Conservation (phyloP, 2,329 filamentous ascomycete genomes). For the Sporothrix mexicana region DNA sequence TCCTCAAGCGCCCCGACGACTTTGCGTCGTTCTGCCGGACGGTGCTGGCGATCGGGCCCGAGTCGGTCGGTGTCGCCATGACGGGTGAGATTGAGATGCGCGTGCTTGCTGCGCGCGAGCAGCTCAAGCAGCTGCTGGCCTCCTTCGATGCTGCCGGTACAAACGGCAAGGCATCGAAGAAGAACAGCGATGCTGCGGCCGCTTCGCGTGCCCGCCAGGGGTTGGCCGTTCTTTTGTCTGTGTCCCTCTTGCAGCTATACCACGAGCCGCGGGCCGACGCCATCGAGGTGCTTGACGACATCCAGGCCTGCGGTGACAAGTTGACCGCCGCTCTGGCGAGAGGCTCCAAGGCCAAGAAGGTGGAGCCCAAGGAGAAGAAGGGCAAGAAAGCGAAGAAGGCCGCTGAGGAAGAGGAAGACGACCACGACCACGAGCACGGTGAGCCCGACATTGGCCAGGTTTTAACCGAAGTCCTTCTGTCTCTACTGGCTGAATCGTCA, state of each 20-base stretch:
- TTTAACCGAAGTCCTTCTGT: constrained; percentile 86
- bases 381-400: constrained; percentile 47
- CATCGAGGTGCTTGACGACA: constrained; percentile 78
- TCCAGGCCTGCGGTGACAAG: constrained; percentile 76
- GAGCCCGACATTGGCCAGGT: constrained; percentile 65
- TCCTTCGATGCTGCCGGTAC: neutral
- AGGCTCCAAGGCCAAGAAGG: constrained; percentile 7
- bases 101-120: constrained; percentile 57
- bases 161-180: constrained; percentile 50
- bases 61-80: constrained; percentile 59
- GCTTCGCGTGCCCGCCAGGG: constrained; percentile 60
- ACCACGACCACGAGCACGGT: constrained; percentile 11
- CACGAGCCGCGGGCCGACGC: constrained; percentile 82
- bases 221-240: constrained; percentile 79
- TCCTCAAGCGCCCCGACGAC: constrained; percentile 60
- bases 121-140: constrained; percentile 57
- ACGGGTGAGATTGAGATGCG: constrained; percentile 61
- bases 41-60: constrained; percentile 59
- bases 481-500: constrained; percentile 85
- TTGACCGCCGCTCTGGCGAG: constrained; percentile 54
- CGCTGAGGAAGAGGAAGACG: neutral
- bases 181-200: constrained; percentile 40
- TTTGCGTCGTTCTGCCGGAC: constrained; percentile 60
- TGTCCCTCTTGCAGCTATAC: constrained; percentile 87
- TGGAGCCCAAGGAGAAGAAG: constrained; percentile 43